Conservation (phyloP, 768 basidiomycete genomes). For the Multifurca ochricompacta region DNA sequence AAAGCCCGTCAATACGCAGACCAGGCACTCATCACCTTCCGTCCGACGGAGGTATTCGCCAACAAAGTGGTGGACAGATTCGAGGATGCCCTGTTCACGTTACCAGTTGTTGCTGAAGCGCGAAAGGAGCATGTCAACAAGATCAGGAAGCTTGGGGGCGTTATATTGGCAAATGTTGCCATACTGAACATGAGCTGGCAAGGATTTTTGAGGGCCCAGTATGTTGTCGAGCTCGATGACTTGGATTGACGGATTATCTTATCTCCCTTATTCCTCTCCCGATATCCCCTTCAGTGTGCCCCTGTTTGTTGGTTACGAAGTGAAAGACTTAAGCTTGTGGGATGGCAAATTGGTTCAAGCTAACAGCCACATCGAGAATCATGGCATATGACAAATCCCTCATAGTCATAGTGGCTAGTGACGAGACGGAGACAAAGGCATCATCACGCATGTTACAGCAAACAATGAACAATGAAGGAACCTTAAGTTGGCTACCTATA, state of each 20-base stretch:
- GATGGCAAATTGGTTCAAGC: too few relatives aligned
- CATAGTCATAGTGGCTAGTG: too few relatives aligned
- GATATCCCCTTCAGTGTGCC: too few relatives aligned
- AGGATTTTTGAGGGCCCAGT: not conserved
- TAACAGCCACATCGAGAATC: too few relatives aligned
- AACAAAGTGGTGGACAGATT: not conserved
- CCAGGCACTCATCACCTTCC: not conserved
- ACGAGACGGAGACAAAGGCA: too few relatives aligned
- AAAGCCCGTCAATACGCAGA: not conserved
- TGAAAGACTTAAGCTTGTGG: too few relatives aligned
- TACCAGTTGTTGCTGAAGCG: not conserved
- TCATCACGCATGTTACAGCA: too few relatives aligned
- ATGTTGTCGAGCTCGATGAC: conserved; percentile 43
- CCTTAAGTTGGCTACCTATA: too few relatives aligned
- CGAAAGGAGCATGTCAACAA: not conserved
- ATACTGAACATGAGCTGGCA: not conserved
- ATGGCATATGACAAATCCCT: too few relatives aligned
- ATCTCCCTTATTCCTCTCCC: not conserved
- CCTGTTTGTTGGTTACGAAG: too few relatives aligned
- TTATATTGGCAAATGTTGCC: not conserved
- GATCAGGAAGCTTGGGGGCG: conserved; percentile 3
- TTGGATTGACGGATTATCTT: conserved; percentile 44
- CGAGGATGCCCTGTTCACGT: not conserved
- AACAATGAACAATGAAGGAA: too few relatives aligned
- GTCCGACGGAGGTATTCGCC: not conserved